Evolutionary conservation across 2,329 filamentous ascomycete species (phyloP).

Genomic region (Chaetomium strumarium): DNA sequence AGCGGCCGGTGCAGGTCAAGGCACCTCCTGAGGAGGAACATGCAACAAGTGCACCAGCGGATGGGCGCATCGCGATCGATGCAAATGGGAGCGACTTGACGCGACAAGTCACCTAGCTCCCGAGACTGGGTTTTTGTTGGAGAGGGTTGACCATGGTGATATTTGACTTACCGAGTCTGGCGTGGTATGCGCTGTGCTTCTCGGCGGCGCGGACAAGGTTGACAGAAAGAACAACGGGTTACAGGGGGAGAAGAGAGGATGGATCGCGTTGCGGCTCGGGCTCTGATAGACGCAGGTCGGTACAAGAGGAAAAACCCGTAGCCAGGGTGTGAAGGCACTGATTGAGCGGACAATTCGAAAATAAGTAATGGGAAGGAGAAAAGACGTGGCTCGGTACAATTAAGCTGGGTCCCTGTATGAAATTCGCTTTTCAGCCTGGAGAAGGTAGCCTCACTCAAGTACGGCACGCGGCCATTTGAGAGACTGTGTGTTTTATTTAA

Average conservation of each 20-base stretch:
- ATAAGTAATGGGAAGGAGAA: constrained; percentile 16
- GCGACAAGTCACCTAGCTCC: no score
- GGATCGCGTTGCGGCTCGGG: not conserved
- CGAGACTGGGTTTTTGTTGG: not conserved
- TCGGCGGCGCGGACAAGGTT: constrained; percentile 1
- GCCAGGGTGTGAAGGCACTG: constrained; percentile 5
- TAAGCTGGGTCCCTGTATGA: constrained; percentile 13
- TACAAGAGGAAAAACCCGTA: not conserved
- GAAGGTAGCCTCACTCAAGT: constrained; percentile 3
- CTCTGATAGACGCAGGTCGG: not conserved
- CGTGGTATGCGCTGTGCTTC: not conserved
- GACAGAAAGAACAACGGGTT: not conserved
- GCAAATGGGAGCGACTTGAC: no score
- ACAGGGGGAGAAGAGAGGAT: not conserved
- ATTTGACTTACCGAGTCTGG: not conserved
- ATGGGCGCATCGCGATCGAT: no score
- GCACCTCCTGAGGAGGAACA: no score
- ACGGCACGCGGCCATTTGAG: no score
- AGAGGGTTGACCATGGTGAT: not conserved
- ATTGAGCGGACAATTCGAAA: constrained; percentile 15
- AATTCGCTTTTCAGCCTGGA: constrained; percentile 10
- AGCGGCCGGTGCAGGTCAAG: no score
- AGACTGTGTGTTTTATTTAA: no score
- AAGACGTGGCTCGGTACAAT: constrained; percentile 23
- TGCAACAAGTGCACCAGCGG: no score